phyloP scores from a whole-genome alignment of 1,139 yeast species.

The Geotrichum candidum region DNA sequence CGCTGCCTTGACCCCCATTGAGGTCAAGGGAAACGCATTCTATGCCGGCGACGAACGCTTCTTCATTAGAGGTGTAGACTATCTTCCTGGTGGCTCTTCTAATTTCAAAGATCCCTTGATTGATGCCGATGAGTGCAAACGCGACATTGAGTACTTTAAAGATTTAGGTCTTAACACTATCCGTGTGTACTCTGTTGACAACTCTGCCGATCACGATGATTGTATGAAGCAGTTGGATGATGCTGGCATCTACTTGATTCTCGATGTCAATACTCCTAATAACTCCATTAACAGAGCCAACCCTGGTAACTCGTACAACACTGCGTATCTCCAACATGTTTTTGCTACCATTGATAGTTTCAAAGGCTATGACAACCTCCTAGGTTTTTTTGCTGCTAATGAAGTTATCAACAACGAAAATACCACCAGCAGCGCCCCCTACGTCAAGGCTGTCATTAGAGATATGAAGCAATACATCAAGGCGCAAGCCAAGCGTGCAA shows the following conservation, averaged over 20 bases:
- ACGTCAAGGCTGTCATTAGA: slow-evolving; percentile 73
- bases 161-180: slow-evolving; percentile 76
- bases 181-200: slow-evolving; percentile 81
- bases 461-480: slow-evolving; percentile 76
- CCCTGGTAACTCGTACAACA: slow-evolving; percentile 49
- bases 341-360: slow-evolving; percentile 73
- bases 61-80: slow-evolving; percentile 75
- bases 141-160: slow-evolving; percentile 69
- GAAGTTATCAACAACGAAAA: slow-evolving; percentile 76
- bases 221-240: slow-evolving; percentile 88
- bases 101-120: slow-evolving; percentile 69
- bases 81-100: slow-evolving; percentile 61
- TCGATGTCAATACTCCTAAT: slow-evolving; percentile 85
- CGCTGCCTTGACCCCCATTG: slow-evolving; percentile 24
- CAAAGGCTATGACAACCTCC: slow-evolving; percentile 71
- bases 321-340: slow-evolving; percentile 47
- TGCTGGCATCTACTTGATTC: slow-evolving; percentile 84
- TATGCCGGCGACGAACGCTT: slow-evolving; percentile 79
- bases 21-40: slow-evolving; percentile 49
- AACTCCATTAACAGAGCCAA: slow-evolving; percentile 78
- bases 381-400: slow-evolving; percentile 93
- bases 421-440: slow-evolving; percentile 69
- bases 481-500: slow-evolving; percentile 51
- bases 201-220: slow-evolving; percentile 71
- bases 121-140: slow-evolving; percentile 56